Conservation (phyloP, 2,329 filamentous ascomycete species). For the Scedosporium boydii region DNA sequence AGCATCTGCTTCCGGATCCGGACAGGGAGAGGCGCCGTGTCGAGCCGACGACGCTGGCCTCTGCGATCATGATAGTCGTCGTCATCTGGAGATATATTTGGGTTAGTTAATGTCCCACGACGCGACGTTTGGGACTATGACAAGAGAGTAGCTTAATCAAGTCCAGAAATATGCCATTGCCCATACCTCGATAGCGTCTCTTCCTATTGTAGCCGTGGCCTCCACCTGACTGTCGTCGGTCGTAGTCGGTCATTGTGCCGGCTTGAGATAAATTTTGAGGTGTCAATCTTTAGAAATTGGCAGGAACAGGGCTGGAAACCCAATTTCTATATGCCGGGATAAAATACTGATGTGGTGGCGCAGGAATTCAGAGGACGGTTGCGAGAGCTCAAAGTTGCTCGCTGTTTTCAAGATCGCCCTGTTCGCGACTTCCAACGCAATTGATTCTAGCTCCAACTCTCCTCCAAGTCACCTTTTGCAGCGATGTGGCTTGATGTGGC, state of each 20-base stretch:
- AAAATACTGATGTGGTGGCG: no score
- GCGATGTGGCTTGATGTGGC: no score
- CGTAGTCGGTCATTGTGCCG: slow-evolving; percentile 43
- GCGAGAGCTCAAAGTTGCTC: no score
- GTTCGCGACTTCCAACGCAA: no score
- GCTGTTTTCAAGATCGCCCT: no score
- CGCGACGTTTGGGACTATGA: no score
- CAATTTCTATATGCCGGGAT: neutral
- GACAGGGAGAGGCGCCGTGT: slow-evolving; percentile 58
- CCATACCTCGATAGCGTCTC: slow-evolving; percentile 61
- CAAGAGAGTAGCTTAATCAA: neutral
- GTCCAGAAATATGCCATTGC: slow-evolving; percentile 1
- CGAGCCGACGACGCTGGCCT: slow-evolving; percentile 62
- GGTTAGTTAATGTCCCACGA: neutral
- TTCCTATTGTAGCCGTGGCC: slow-evolving; percentile 55
- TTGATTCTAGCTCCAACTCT: no score
- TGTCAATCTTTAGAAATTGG: neutral
- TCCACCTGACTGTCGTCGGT: slow-evolving; percentile 40
- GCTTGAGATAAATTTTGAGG: neutral
- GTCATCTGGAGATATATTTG: slow-evolving; percentile 16
- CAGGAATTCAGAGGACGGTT: no score
- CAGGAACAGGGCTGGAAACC: neutral
- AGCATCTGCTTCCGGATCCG: slow-evolving; percentile 72
- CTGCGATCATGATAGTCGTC: slow-evolving; percentile 71
- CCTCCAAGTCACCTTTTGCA: no score